Base-by-base conservation (phyloP, 345 rosid genomes). In the Punica granatum region DNA sequence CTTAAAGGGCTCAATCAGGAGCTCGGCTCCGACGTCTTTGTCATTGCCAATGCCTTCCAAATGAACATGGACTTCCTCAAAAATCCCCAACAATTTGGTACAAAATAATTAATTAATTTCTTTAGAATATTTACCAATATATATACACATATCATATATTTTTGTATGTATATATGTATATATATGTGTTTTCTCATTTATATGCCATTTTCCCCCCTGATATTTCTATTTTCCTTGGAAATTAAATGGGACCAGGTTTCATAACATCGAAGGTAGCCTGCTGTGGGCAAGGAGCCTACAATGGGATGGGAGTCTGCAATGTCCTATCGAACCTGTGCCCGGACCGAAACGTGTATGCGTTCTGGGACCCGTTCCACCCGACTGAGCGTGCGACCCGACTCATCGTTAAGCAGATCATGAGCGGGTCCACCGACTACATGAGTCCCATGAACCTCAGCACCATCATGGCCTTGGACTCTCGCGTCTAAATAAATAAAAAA, bases 341-440 rank as follows among this genome's bases (percentile, higher is more conserved):
- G 0, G 48, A 85, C 72, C 72, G 89, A 60, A 72, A 78, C 33
- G 28, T 67, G 2, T 85, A 75, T 66, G 83, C 46, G 5, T 85
- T 85, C 59, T 82, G 86, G 83, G 89, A 85, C 53, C 30, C 79
- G 33, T 85, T 75, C 66, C 89, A 85, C 49, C 89, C 89, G 28
- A 68, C 82, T 0, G 86, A 82, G 67, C 73, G 68, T 3, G 83
- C 83, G 0, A 78, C 66, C 66, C 54, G 80, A 26, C 0, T 80
- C 8, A 75, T 85, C 6, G 83, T 70, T 23, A 49, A 35, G 6
- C 71, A 32, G 48, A 76, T 82, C 63, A 0, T 75, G 71, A 71
- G 72, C 0, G 84, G 83, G 35, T 14, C 72, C 60, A 7, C 42
- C 39, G 46, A 75, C 25, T 78, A 72, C 66, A 82, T 84, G 75